Base-by-base conservation (phyloP, 2,329 filamentous ascomycete genomes). In the Cytospora piceicola region DNA sequence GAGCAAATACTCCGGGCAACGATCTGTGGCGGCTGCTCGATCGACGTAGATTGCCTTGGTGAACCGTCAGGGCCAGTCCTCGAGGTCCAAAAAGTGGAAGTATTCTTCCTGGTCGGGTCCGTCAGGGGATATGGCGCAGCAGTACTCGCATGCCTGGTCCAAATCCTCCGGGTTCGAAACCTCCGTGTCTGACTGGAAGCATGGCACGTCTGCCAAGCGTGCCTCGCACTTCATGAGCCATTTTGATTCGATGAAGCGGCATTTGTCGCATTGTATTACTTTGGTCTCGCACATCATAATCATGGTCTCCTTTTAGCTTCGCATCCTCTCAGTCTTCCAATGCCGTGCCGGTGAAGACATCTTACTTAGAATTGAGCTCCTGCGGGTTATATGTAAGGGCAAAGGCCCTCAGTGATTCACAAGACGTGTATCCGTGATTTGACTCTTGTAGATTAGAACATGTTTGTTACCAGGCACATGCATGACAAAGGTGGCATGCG, bases 121-220 rank as follows among this genome's bases (percentile, higher is more conserved):
- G 9, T 22, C n/a, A 8, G 9, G 14, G 17, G 39, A 15, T n/a
- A 17, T 22, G 27, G 39, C 30, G 49, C n/a, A n/a, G 39, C 39
- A 63, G 39, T 20, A 63, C n/a, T 57, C 61, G 46, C 30, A 63
- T 29, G 15, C 53, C 53, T 52, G 22, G 17, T 63, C 53, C 32
- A 57, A 57, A 15, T 22, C 61, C n/a, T 22, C 53, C 15, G 60
- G 32, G 4, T 8, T 51, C 7, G 30, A 27, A 29, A 42, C 22
- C 4, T 30, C 53, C 9, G 51, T 22, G 30, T 62, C 60, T 30
- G 17, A 29, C 4, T 22, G 36, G 6, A 57, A 52, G 39, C 53
- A 57, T 11, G 61, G 61, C 17, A 52, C 39, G 27, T 12, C 39
- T 57, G 30, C 22, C 22, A 57, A 11, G 3, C 53, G 39, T 20